Conservation (phyloP, 345 rosid genomes). For the Eucalyptus regnans region DNA sequence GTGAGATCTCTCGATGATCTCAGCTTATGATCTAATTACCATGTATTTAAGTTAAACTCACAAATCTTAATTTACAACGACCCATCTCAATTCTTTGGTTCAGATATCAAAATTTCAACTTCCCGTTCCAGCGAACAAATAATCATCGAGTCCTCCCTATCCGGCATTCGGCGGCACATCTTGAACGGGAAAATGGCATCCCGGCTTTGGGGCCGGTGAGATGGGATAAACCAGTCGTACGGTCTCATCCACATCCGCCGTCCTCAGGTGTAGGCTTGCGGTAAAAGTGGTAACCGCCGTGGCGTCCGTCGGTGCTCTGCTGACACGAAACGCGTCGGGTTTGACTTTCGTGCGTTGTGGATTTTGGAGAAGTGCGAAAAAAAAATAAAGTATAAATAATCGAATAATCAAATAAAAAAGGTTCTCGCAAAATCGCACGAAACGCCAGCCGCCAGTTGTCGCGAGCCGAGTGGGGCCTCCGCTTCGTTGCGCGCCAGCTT, state of each 20-base stretch:
- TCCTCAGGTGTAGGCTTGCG: not conserved
- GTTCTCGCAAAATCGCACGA: not conserved
- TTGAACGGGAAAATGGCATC: no score
- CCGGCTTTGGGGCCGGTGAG: not conserved
- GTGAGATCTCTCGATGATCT: not conserved
- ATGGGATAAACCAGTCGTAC: not conserved
- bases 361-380: not conserved
- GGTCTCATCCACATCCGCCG: not conserved
- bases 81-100: not conserved
- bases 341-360: not conserved
- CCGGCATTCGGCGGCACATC: not conserved
- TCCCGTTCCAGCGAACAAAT: no score
- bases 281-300: not conserved
- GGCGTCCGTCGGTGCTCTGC: not conserved
- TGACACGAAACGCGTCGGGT: not conserved
- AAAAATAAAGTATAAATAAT: no score
- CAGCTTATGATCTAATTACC: not conserved
- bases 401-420: not conserved
- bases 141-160: not conserved
- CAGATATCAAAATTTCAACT: no score
- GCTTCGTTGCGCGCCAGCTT: not conserved
- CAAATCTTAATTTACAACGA: fast-evolving
- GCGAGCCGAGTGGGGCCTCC: not conserved
- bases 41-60: not conserved
- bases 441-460: not conserved